Percentiles rank a stretch among this genome's conserved stretches.
Conservation (phyloP, 2,329 filamentous ascomycete genomes). For the Dichotomopilus funicola region DNA sequence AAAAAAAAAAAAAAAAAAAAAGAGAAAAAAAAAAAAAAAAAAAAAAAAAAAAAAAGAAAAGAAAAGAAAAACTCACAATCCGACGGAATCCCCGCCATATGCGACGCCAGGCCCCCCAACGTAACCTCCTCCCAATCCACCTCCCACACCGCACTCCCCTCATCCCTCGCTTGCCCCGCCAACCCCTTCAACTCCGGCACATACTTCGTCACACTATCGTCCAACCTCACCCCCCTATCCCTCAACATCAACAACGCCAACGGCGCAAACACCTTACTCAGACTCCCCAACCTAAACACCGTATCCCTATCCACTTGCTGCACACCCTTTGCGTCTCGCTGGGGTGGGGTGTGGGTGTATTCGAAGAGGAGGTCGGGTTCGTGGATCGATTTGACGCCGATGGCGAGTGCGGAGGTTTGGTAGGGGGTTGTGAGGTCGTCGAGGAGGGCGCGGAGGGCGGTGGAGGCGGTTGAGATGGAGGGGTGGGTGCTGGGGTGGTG, state of each 20-base stretch:
- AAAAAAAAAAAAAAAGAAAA: neutral
- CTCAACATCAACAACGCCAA: conserved; percentile 28
- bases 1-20: neutral
- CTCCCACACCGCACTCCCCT: conserved; percentile 27
- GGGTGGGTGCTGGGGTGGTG: conserved; percentile 28
- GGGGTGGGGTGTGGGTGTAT: conserved; percentile 35
- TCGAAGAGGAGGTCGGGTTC: conserved; percentile 34
- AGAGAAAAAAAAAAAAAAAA: neutral
- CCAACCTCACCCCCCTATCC: conserved; percentile 26
- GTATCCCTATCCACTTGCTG: conserved; percentile 27
- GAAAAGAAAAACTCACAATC: conserved; percentile 27
- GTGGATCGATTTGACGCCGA: conserved; percentile 38
- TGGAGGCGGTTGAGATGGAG: conserved; percentile 26
- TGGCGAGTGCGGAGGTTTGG: conserved; percentile 31
- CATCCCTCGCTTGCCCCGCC: conserved; percentile 16
- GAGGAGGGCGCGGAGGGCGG: conserved; percentile 23
- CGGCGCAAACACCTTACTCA: conserved; percentile 31
- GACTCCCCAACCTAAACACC: conserved; percentile 33
- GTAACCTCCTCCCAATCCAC: conserved; percentile 44
- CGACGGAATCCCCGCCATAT: conserved; percentile 38
- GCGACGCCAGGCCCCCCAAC: conserved; percentile 37
- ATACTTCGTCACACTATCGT: conserved; percentile 40
- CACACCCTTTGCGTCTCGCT: conserved; percentile 26
- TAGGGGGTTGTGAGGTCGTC: conserved; percentile 26
- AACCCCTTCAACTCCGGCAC: conserved; percentile 33